Evolutionary conservation across 768 basidiomycete genomes (phyloP), one percentile per base, ranked within the genome.

Genomic region (Naematelia encephala): DNA sequence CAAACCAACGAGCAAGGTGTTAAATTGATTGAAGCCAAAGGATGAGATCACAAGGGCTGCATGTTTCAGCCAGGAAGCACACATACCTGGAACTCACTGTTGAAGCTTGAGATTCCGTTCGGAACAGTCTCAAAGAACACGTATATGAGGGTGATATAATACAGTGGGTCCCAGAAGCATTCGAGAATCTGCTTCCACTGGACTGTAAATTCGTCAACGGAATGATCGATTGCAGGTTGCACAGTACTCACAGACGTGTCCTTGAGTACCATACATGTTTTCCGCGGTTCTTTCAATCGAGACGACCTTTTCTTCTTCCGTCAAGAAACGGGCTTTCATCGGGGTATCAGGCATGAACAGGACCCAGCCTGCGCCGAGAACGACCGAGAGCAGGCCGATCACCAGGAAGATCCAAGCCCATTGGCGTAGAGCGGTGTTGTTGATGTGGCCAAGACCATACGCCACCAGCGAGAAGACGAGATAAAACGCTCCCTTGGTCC

Each of bases 301-400:
- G 34, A 70, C 62, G 19, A 70, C 51, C 25, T 63, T 66, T 28
- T 69, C 72, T 11, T 66, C 62, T 27, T 67, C 56, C 0, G 63
- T 67, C 13, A 74, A 48, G 58, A 69, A 74, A 3, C 52, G 48
- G 19, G 72, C 72, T 29, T 51, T 63, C 53, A 64, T 64, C 0
- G 72, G 72, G 13, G 44, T 51, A 50, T 67, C 60, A 16, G 69
- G 69, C 54, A 69, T 66, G 49, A 47, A 63, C 51, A 74, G 48
- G 59, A 59, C 56, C 51, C 60, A 69, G 48, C 58, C 62, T 16
- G 64, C 13, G 5, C 59, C 67, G n/a, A 71, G 65, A 34, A 71
- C 27, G 12, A 68, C 23, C 22, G 69, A 67, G 45, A 74, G 43
- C 12, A 56, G 54, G 5, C 68, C 67, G 21, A 62, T 28, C 3